Base-by-base conservation (phyloP, 1,139 yeast species). In the Yamadazyma taylorii region DNA sequence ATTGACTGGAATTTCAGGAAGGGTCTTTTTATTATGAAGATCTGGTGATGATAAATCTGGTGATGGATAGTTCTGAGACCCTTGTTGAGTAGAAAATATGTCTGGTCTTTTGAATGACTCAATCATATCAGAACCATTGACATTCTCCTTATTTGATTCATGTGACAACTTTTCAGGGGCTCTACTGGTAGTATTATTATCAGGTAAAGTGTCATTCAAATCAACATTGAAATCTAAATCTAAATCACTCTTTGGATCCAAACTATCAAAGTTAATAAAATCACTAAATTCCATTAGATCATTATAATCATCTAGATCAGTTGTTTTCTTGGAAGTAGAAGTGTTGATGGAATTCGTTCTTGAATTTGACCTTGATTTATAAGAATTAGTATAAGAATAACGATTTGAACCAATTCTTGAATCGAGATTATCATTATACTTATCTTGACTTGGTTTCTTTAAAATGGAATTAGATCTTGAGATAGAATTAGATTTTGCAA, bases 251-350 rank as follows among this genome's bases (percentile, higher is more conserved):
- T 44, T 47, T 31, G 46, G 42, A 23, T 41, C 46, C 30, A 43
- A 37, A 44, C 65, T 58, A 21, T 69, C 88, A 49, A 81, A 78
- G 53, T 82, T 80, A 35, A 84, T 78, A 52, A 77, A 76, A 43
- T 80, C 83, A 30, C 83, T 76, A 48, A 83, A 78, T 48, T 82
- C 89, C 63, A 73, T 67, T 17, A 74, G 56, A 32, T 73, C 78
- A 23, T 51, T 52, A 35, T 42, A 55, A 32, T 56, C 60, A 2
- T 49, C 57, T 10, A 54, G 58, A 13, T 40, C 43, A 3, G 28
- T 25, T 5, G 30, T 27, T 21, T 27, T 27, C 13, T 27, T 27
- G 19, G 30, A 27, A 16, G 30, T 16, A 11, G 30, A 27, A 4
- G 30, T 27, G 12, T 27, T 27, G 21, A 27, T 27, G n/a, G 21